A percentile compares a stretch with the other conserved stretches of the same genome.
phyloP scores from a whole-genome alignment of 2,329 filamentous ascomycete genomes.

The Diaporthe sp. region DNA sequence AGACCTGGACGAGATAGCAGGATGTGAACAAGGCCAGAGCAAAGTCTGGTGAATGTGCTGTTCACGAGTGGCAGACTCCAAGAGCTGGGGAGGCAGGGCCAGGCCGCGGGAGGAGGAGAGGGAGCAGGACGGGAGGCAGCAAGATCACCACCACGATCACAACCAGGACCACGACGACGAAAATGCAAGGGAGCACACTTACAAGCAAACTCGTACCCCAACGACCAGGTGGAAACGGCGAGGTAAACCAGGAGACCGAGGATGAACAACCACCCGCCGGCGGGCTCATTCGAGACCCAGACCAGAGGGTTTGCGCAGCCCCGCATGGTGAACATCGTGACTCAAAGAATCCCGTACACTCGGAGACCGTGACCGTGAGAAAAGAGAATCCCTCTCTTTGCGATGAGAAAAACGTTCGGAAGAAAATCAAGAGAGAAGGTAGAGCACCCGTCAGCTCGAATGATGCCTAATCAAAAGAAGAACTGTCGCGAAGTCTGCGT shows the following conservation, averaged over 20 bases:
- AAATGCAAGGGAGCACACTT: neutral
- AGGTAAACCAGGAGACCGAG: slow-evolving; percentile 32
- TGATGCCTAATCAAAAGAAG: slow-evolving; percentile 17
- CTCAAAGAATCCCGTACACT: slow-evolving; percentile 1
- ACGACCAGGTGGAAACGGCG: slow-evolving; percentile 29
- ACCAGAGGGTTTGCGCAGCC: neutral
- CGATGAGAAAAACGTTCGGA: slow-evolving; percentile 16
- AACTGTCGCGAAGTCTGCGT: slow-evolving; percentile 11
- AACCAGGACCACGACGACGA: neutral
- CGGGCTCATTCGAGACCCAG: neutral
- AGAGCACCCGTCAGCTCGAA: slow-evolving; percentile 18
- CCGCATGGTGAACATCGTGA: slow-evolving; percentile 8
- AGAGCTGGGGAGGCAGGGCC: neutral
- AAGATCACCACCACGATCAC: neutral
- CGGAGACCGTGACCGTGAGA: slow-evolving; percentile 12
- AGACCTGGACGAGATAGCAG: neutral
- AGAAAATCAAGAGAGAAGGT: slow-evolving; percentile 12
- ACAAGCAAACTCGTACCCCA: slow-evolving; percentile 37
- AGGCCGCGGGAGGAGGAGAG: neutral
- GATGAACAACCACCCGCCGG: slow-evolving; percentile 20
- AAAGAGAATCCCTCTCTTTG: neutral
- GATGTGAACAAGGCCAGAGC: neutral
- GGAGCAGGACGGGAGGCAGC: neutral
- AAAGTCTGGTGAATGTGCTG: neutral
- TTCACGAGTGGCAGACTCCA: neutral